Conservation (phyloP, 2,329 filamentous ascomycete genomes). For the Pseudogymnoascus sp. region DNA sequence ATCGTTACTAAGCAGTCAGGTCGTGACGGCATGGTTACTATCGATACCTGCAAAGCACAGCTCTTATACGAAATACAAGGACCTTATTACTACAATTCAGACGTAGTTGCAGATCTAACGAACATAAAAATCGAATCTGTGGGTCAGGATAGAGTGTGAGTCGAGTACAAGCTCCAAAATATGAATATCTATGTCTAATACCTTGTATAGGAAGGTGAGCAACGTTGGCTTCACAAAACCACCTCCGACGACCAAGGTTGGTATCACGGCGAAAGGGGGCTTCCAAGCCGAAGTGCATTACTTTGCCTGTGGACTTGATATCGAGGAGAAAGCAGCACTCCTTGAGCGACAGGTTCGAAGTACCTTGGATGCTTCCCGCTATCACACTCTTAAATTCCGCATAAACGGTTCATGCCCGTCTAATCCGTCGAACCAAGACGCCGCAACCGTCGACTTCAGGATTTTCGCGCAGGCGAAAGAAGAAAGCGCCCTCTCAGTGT, state of each 20-base stretch:
- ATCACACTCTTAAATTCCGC: constrained; percentile 32
- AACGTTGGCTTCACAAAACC: constrained; percentile 18
- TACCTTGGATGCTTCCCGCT: constrained; percentile 29
- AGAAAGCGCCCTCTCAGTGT: constrained; percentile 29
- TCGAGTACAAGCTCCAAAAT: constrained; percentile 24
- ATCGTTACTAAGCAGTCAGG: constrained; percentile 17
- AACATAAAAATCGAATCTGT: constrained; percentile 40
- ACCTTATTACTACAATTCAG: constrained; percentile 31
- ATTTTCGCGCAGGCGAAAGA: constrained; percentile 42
- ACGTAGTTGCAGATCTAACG: constrained; percentile 31
- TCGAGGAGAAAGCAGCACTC: constrained; percentile 39
- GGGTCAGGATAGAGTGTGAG: constrained; percentile 26
- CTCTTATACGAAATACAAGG: constrained; percentile 37
- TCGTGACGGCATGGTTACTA: constrained; percentile 16
- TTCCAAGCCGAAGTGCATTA: constrained; percentile 43
- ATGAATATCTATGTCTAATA: constrained; percentile 18
- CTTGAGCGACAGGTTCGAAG: constrained; percentile 36
- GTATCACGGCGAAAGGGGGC: constrained; percentile 39
- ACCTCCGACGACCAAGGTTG: constrained; percentile 36
- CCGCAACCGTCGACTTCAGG: constrained; percentile 43
- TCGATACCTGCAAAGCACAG: constrained; percentile 30
- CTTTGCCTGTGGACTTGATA: constrained; percentile 39
- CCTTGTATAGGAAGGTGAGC: constrained; percentile 31
- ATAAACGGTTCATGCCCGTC: constrained; percentile 34
- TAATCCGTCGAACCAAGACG: constrained; percentile 40